Percentiles rank a stretch among this genome's conserved stretches.
phyloP scores from a whole-genome alignment of 768 basidiomycete genomes.

The Suillus hirtellus region DNA sequence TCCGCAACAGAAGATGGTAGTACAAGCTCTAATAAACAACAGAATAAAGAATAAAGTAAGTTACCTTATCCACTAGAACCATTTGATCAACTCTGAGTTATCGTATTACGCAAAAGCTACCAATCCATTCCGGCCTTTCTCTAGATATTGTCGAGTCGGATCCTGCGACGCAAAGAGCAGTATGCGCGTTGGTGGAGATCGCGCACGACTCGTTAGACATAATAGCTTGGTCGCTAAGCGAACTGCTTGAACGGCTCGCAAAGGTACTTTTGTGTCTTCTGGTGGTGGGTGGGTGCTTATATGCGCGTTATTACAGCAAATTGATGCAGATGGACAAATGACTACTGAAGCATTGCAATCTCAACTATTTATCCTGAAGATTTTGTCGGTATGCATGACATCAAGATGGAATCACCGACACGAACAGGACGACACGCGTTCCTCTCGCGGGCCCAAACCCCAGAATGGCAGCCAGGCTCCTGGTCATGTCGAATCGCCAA shows the following conservation, averaged over 20 bases:
- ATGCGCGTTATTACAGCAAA: conserved; percentile 42
- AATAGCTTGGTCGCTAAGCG: conserved; percentile 76
- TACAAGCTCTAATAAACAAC: conserved; percentile 69
- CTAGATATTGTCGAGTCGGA: conserved; percentile 77
- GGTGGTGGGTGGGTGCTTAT: conserved; percentile 15
- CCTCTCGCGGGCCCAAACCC: conserved; percentile 42
- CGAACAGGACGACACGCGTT: conserved; percentile 40
- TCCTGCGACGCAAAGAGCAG: conserved; percentile 69
- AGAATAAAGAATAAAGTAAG: conserved; percentile 79
- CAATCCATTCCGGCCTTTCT: conserved; percentile 77
- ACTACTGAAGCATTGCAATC: conserved; percentile 80
- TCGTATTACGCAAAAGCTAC: conserved; percentile 53
- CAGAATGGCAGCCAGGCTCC: conserved; percentile 30
- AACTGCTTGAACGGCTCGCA: conserved; percentile 74
- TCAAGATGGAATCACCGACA: conserved; percentile 64
- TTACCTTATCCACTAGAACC: conserved; percentile 11
- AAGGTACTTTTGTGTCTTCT: conserved; percentile 50
- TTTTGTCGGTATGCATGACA: conserved; percentile 74
- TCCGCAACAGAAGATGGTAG: conserved; percentile 75
- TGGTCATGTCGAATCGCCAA: conserved; percentile 37
- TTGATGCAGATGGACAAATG: conserved; percentile 49
- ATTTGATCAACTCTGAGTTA: not conserved
- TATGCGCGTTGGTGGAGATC: conserved; percentile 79
- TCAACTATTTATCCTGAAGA: conserved; percentile 82
- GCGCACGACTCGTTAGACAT: conserved; percentile 76